These are phyloP conservation scores for Monilinia fructigena DNA, from an alignment of 2,329 filamentous ascomycete species.

Conservation along the genomic window DNA sequence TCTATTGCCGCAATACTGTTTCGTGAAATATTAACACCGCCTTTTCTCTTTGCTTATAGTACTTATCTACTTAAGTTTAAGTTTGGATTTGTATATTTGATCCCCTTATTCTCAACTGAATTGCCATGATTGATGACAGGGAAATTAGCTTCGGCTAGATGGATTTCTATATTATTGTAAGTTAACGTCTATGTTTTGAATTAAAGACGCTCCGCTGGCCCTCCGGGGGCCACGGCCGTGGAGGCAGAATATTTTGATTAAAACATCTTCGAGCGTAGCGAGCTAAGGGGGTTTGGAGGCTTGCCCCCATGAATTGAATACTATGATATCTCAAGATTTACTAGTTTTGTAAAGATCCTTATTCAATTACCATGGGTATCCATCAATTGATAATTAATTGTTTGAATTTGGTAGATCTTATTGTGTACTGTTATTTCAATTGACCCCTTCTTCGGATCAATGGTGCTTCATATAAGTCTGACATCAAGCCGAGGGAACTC, in stretches of 20 bases:
- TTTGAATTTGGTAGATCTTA: not conserved
- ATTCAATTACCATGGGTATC: not conserved
- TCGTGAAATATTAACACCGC: not conserved
- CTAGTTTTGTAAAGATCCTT: no score
- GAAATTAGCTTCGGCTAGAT: no score
- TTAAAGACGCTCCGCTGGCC: no score
- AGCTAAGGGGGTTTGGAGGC: no score
- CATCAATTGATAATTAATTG: not conserved
- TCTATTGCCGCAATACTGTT: not conserved
- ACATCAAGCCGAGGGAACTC: not conserved
- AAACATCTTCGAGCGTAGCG: no score
- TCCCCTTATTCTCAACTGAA: not conserved
- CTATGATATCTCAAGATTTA: not conserved
- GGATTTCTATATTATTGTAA: no score
- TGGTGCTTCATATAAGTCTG: slow-evolving; percentile 3
- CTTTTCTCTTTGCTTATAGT: not conserved
- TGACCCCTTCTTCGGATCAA: slow-evolving; percentile 5
- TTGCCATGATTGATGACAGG: no score
- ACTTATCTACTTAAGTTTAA: not conserved
- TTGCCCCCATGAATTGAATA: no score
- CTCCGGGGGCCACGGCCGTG: no score
- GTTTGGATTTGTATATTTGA: not conserved
- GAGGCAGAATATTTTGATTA: no score
- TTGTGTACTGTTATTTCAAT: not conserved
- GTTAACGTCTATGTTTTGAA: no score